These are phyloP conservation scores for Annulohypoxylon moriforme DNA, from an alignment of 495 filamentous ascomycete species.

Conservation along the genomic window DNA sequence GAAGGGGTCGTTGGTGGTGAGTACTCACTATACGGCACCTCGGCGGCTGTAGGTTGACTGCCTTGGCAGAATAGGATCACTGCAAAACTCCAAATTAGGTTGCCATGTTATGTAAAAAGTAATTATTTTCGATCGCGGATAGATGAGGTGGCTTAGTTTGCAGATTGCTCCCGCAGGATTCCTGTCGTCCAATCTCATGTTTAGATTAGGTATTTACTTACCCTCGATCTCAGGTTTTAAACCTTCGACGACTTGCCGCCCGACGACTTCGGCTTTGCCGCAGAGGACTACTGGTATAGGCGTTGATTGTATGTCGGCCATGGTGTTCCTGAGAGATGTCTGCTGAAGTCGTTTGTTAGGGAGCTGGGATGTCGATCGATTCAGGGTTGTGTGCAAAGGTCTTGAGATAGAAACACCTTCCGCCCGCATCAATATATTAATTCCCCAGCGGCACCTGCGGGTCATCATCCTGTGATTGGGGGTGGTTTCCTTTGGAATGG, in stretches of 20 bases:
- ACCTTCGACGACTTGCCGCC: constrained; percentile 19
- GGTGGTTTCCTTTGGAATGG: neutral
- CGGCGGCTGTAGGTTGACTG: constrained; percentile 29
- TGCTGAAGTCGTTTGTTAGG: neutral
- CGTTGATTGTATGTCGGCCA: neutral
- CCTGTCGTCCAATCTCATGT: neutral
- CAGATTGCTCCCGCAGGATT: neutral
- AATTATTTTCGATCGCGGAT: neutral
- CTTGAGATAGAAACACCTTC: neutral
- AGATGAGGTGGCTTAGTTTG: neutral
- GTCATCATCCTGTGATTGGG: neutral
- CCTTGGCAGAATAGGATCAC: constrained; percentile 38
- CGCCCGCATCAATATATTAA: constrained; percentile 11
- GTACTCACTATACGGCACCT: constrained; percentile 26
- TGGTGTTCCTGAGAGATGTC: neutral
- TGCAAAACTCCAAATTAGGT: neutral
- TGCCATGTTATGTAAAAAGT: neutral
- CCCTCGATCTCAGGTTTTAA: constrained; percentile 37
- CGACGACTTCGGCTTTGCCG: constrained; percentile 30
- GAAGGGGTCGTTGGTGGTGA: neutral
- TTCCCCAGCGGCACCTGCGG: neutral
- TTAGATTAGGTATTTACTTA: constrained; percentile 4
- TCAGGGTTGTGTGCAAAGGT: neutral
- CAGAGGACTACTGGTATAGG: constrained; percentile 26
- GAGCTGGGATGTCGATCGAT: neutral